These are phyloP conservation scores for Tolypocladium ophioglossoides DNA, from an alignment of 2,329 filamentous ascomycete genomes.

Conservation along the genomic window DNA sequence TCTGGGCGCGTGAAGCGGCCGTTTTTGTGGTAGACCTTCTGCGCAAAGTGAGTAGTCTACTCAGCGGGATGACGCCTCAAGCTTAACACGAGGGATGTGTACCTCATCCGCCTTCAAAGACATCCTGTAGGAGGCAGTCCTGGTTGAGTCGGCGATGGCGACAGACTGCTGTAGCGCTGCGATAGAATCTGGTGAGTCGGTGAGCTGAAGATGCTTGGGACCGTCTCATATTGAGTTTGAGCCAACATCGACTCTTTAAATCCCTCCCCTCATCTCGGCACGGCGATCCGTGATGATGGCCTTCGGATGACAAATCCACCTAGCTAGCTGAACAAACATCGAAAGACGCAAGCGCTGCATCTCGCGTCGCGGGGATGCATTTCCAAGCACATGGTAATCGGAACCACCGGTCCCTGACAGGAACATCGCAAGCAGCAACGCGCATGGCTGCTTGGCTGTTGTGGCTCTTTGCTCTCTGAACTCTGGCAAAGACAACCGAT, in stretches of 20 bases:
- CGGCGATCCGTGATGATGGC: neutral
- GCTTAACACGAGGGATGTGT: neutral
- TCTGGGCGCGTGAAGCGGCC: conserved; percentile 42
- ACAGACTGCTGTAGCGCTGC: no score
- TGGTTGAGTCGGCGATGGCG: neutral
- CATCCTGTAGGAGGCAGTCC: neutral
- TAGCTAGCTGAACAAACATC: neutral
- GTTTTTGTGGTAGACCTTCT: conserved; percentile 20
- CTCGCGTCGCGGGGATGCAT: neutral
- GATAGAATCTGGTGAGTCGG: neutral
- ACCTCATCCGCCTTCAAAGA: neutral
- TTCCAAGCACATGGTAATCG: neutral
- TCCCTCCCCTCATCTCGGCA: no score
- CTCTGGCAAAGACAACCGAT: no score
- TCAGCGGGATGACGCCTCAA: neutral
- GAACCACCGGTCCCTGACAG: no score
- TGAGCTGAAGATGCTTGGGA: neutral
- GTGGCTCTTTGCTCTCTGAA: no score
- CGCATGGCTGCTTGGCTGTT: no score
- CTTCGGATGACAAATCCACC: neutral
- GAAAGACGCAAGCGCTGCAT: neutral
- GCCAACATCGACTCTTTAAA: no score
- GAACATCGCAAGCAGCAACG: no score
- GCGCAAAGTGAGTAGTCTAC: neutral
- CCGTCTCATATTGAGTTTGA: neutral